Conservation (phyloP, 2,329 filamentous ascomycete genomes). For the Myrmaecium sp. region DNA sequence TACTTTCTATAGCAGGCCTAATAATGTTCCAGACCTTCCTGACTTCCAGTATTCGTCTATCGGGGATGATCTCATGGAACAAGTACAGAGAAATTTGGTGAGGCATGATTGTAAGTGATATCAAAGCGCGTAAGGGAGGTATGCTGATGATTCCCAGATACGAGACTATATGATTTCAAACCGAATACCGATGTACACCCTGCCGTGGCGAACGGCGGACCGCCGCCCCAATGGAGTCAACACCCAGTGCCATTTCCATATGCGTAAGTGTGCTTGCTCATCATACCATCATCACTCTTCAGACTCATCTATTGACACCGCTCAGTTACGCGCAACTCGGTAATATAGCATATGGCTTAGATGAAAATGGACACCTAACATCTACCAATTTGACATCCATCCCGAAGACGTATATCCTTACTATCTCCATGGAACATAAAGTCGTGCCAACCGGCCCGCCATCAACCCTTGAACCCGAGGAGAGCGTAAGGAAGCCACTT, state of each 20-base stretch:
- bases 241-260: constrained; percentile 56
- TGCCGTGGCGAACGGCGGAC: constrained; percentile 54
- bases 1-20: not conserved
- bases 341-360: too few species aligned
- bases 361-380: constrained; percentile 40
- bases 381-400: constrained; percentile 30
- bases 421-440: constrained; percentile 43
- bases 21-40: constrained; percentile 39
- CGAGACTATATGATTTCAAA: constrained; percentile 46
- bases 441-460: constrained; percentile 44
- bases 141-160: constrained; percentile 26
- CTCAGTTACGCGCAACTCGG: too few species aligned
- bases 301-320: too few species aligned
- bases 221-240: constrained; percentile 63
- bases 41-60: constrained; percentile 72
- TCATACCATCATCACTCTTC: not conserved
- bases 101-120: constrained; percentile 45
- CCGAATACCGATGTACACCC: constrained; percentile 26
- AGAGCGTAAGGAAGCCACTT: constrained; percentile 37
- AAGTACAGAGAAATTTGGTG: constrained; percentile 54
- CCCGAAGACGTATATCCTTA: constrained; percentile 40
- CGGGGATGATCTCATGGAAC: constrained; percentile 50
- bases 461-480: constrained; percentile 34
- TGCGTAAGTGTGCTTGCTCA: constrained; percentile 17
- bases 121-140: constrained; percentile 1